Evolutionary conservation across 441 rosid genomes (phyloP), one percentile per base, ranked within the genome.

Genomic region (Capsella rubella): DNA sequence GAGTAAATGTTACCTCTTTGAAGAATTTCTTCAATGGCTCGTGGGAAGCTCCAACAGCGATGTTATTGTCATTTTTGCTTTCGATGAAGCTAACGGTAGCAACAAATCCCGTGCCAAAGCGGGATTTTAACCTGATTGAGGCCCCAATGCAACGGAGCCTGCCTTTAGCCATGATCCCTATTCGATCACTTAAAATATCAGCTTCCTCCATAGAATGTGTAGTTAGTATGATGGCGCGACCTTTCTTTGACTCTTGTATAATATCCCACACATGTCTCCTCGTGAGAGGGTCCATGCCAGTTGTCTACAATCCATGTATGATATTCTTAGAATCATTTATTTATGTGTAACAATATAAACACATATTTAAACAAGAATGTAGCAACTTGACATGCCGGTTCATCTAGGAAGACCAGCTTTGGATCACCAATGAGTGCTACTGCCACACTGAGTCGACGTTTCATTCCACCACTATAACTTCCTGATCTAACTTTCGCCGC

Each of bases 181-280:
- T 95, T 25, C 96, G 86, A 73, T 92, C 99, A 79, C 99, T 82
- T 72, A 92, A 74, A 54, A 95, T 89, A 74, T 89, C 98, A 49
- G 97, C 98, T 84, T 92, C 97, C 82, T 95, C 97, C 97, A 88
- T 88, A 6, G 99, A 95, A 87, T 95, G 99, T 15, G 99, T 95
- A 6, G 97, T 92, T 64, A 92, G 79, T 75, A 95, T 71, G 55
- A 95, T 92, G 69, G 90, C 92, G 8, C 96, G 88, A 0, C 92
- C 99, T 80, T 84, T 85, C 84, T 95, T 95, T 21, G 97, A 84
- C 21, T 81, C 77, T 79, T 89, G 90, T 80, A 92, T 95, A 58
- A 92, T 89, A 78, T 95, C 97, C 99, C 96, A 90, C 14, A 90
- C 97, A 75, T 92, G 97, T 84, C 96, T 89, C 77, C 97, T 90